Evolutionary conservation across 2,329 filamentous ascomycete genomes (phyloP).

Genomic region (Fusarium kyushuense): DNA sequence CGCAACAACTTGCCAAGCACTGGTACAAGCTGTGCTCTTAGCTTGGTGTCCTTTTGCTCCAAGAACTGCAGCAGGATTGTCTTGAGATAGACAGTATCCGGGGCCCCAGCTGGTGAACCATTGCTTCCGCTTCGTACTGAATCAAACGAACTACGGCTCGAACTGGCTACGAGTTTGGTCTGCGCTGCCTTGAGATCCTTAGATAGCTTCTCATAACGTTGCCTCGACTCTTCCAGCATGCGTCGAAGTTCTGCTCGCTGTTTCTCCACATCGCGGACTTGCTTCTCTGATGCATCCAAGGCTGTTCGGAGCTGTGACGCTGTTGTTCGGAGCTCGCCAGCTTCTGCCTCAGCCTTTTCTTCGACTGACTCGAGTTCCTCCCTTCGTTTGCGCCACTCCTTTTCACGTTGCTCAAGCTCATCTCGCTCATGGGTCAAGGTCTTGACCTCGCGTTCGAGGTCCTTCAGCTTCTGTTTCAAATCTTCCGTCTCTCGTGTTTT

Average conservation of each 20-base stretch:
- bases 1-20: conserved; percentile 80
- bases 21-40: conserved; percentile 80
- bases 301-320: conserved; percentile 83
- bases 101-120: conserved; percentile 43
- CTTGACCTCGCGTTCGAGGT: conserved; percentile 82
- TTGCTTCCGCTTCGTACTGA: conserved; percentile 54
- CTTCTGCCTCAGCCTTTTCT: conserved; percentile 77
- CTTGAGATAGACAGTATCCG: conserved; percentile 77
- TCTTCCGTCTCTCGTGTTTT: conserved; percentile 89
- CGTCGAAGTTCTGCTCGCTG: conserved; percentile 81
- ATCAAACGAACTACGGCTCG: conserved; percentile 58
- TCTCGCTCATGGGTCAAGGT: conserved; percentile 79
- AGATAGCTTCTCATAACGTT: conserved; percentile 81
- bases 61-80: conserved; percentile 85
- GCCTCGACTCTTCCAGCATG: conserved; percentile 81
- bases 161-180: conserved; percentile 60
- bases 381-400: conserved; percentile 78
- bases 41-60: conserved; percentile 81
- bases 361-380: conserved; percentile 81
- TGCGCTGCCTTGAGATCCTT: conserved; percentile 71
- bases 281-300: conserved; percentile 87
- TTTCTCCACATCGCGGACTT: conserved; percentile 84
- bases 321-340: conserved; percentile 78
- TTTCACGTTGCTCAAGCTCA: conserved; percentile 78
- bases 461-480: conserved; percentile 79